These are phyloP conservation scores for Metschnikowia corniflorae DNA, from an alignment of 805 yeast species.

Conservation along the genomic window DNA sequence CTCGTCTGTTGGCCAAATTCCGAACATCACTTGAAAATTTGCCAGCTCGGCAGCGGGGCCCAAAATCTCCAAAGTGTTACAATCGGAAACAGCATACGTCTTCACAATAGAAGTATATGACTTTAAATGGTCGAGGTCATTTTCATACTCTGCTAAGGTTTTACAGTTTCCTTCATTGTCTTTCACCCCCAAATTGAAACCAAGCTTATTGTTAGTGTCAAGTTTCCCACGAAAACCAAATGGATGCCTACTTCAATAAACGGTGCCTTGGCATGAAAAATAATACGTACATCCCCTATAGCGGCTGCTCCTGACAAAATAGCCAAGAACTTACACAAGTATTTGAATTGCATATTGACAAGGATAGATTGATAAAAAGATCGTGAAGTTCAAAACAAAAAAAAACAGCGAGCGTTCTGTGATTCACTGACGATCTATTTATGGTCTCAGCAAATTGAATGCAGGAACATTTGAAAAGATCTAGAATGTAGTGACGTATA, in stretches of 20 bases:
- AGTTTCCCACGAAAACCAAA: too few species aligned
- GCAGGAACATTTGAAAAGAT: not conserved
- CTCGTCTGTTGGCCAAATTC: slow-evolving; percentile 93
- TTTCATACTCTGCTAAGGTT: slow-evolving; percentile 60
- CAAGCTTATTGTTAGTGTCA: slow-evolving; percentile 18
- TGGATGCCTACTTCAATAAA: not conserved
- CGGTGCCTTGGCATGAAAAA: not conserved
- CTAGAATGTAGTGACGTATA: not conserved
- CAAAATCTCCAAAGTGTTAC: slow-evolving; percentile 79
- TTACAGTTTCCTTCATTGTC: slow-evolving; percentile 75
- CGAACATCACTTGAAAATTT: slow-evolving; percentile 74
- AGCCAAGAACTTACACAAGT: slow-evolving; percentile 45
- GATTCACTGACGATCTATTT: slow-evolving; percentile 9
- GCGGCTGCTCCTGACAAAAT: slow-evolving; percentile 51
- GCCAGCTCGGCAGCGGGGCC: slow-evolving; percentile 84
- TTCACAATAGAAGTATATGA: slow-evolving; percentile 64
- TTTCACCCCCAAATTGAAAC: slow-evolving; percentile 77
- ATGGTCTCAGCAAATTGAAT: slow-evolving; percentile 1
- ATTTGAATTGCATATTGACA: slow-evolving; percentile 35
- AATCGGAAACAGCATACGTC: slow-evolving; percentile 90
- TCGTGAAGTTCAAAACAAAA: not conserved
- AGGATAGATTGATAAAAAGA: slow-evolving; percentile 1
- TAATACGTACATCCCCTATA: slow-evolving; percentile 48
- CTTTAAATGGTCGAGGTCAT: slow-evolving; percentile 60
- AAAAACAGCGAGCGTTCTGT: slow-evolving; percentile 8